Percentiles rank a stretch among this genome's conserved stretches.
These are phyloP conservation scores for Cyberlindnera subsufficiens DNA, from an alignment of 805 yeast species.

Conservation along the genomic window DNA sequence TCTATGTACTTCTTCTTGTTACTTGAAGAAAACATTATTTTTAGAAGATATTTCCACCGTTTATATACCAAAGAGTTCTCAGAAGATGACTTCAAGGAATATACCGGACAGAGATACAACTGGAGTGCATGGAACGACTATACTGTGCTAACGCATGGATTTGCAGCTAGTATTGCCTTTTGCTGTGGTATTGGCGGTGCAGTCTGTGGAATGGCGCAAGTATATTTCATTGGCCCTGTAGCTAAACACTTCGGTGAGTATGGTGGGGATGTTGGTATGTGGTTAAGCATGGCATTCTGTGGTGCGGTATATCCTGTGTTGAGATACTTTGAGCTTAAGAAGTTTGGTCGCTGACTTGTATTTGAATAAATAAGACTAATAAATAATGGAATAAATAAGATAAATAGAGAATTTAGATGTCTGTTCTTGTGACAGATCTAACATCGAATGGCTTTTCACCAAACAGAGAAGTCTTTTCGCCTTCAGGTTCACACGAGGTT, in stretches of 20 bases:
- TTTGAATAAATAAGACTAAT: not conserved
- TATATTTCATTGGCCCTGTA: conserved; percentile 76
- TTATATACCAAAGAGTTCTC: conserved; percentile 38
- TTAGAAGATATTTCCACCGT: conserved; percentile 45
- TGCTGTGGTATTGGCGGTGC: conserved; percentile 75
- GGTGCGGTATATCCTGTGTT: conserved; percentile 56
- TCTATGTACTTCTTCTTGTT: conserved; percentile 68
- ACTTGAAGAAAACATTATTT: conserved; percentile 66
- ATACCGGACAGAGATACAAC: conserved; percentile 44
- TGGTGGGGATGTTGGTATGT: conserved; percentile 77
- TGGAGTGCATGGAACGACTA: conserved; percentile 70
- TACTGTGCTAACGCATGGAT: conserved; percentile 56
- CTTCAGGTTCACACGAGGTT: conserved; percentile 69
- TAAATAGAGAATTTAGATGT: conserved; percentile 35
- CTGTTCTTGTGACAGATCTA: conserved; percentile 64
- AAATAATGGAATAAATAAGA: conserved; percentile 1
- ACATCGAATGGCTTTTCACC: conserved; percentile 63
- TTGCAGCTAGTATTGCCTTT: conserved; percentile 65
- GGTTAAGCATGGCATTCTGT: conserved; percentile 69
- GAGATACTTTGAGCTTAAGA: conserved; percentile 58
- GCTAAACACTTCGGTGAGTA: conserved; percentile 53
- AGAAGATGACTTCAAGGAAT: conserved; percentile 14
- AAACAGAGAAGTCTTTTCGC: conserved; percentile 60
- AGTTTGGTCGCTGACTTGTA: conserved; percentile 38
- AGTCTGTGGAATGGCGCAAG: conserved; percentile 83